These are phyloP conservation scores for Senecio squalidus DNA, from an alignment of 140 eudicot genomes.

Conservation along the genomic window DNA sequence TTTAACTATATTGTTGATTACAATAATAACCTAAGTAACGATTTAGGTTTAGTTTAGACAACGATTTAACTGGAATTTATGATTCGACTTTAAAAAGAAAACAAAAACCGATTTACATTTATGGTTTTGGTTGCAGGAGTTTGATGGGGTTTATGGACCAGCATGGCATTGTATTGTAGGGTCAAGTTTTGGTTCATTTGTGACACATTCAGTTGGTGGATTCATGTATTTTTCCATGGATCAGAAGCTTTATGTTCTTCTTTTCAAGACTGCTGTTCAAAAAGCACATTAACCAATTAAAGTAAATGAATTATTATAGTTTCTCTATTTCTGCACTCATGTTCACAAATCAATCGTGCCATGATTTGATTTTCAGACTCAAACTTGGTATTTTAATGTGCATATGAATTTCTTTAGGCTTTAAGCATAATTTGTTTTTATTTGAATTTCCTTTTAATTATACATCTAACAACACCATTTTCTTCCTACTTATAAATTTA, in stretches of 20 bases:
- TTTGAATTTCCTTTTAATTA: background rate
- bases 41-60: too few species aligned
- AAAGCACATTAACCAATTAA: conserved; percentile 25
- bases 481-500: too few species aligned
- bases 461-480: too few species aligned
- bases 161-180: conserved; percentile 43
- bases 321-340: background rate
- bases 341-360: conserved; percentile 1
- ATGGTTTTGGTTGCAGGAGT: conserved; percentile 40
- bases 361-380: conserved; percentile 9
- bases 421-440: background rate
- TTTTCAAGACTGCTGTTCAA: conserved; percentile 40
- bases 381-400: background rate
- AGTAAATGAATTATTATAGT: conserved; percentile 19
- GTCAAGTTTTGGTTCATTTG: conserved; percentile 41
- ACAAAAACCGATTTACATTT: too few species aligned
- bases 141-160: conserved; percentile 41
- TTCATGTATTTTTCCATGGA: conserved; percentile 41
- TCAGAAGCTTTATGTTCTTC: conserved; percentile 36
- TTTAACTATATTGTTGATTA: too few species aligned
- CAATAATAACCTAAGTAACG: too few species aligned
- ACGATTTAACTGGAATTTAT: background rate
- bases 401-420: background rate
- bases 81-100: background rate
- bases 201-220: conserved; percentile 42